Conservation (phyloP, 1,284 basidiomycete genomes). For the Golubevia sp. region DNA sequence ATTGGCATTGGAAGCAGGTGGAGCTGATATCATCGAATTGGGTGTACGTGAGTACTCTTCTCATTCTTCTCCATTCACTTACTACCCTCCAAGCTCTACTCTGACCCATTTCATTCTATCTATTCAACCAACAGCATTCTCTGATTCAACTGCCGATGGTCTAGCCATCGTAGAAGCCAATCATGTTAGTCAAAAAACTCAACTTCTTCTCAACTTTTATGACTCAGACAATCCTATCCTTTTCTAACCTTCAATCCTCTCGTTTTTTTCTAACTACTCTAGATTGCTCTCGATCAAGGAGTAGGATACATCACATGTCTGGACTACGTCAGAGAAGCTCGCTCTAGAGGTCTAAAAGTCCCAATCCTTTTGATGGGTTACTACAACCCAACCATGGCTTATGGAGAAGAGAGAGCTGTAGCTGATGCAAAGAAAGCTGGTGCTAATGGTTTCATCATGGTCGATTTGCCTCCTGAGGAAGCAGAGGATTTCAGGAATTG, state of each 20-base stretch:
- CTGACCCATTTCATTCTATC: not conserved
- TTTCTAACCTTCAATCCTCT: not conserved
- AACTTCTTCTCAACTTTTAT: not conserved
- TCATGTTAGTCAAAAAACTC: slow-evolving; percentile 68
- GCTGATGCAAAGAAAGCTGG: slow-evolving; percentile 84
- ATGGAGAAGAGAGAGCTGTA: slow-evolving; percentile 92
- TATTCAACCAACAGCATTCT: slow-evolving; percentile 67
- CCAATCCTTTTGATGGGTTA: slow-evolving; percentile 85
- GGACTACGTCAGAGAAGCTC: slow-evolving; percentile 77
- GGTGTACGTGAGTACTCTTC: slow-evolving; percentile 73
- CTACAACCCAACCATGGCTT: slow-evolving; percentile 85
- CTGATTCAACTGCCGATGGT: slow-evolving; percentile 89
- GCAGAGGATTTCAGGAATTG: slow-evolving; percentile 85
- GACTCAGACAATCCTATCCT: not conserved
- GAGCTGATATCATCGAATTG: slow-evolving; percentile 92
- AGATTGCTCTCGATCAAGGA: slow-evolving; percentile 81
- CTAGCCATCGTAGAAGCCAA: slow-evolving; percentile 90
- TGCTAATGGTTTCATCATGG: slow-evolving; percentile 96
- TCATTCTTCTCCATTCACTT: not conserved
- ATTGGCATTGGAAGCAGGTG: slow-evolving; percentile 88
- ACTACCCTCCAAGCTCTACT: not conserved
- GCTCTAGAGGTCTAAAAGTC: slow-evolving; percentile 77
- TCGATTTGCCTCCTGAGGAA: slow-evolving; percentile 97
- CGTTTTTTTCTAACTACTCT: not conserved
- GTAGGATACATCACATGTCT: slow-evolving; percentile 79